These are phyloP conservation scores for Sedum album DNA, from an alignment of 164 flowering plant genomes.

Conservation along the genomic window DNA sequence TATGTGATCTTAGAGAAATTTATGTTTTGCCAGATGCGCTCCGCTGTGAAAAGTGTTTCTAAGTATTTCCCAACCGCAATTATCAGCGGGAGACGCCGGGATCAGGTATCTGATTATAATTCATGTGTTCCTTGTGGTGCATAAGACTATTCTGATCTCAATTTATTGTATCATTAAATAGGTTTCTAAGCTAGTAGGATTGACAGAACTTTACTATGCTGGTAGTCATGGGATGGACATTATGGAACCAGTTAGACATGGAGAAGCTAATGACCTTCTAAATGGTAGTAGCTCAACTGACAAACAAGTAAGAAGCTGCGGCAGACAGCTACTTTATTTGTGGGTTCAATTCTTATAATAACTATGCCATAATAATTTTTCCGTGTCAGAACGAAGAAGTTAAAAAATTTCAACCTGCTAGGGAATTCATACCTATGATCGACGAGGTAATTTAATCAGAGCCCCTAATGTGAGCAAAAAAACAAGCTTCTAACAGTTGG, in stretches of 20 bases:
- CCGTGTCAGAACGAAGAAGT: background rate
- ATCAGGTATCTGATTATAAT: conserved; percentile 34
- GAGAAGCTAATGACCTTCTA: conserved; percentile 23
- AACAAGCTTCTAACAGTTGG: background rate
- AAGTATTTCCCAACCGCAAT: conserved; percentile 65
- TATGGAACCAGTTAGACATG: conserved; percentile 39
- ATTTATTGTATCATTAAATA: conserved; percentile 13
- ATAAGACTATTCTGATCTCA: background rate
- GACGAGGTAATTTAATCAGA: conserved; percentile 2
- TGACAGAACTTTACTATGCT: conserved; percentile 71
- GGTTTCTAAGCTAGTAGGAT: conserved; percentile 66
- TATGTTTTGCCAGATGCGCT: conserved; percentile 44
- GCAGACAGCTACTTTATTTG: background rate
- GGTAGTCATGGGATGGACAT: conserved; percentile 96
- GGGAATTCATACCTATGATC: conserved; percentile 9
- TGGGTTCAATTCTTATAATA: background rate
- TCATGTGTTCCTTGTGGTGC: background rate
- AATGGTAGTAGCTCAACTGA: conserved; percentile 36
- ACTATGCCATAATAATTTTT: background rate
- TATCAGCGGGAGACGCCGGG: conserved; percentile 76
- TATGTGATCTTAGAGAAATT: background rate
- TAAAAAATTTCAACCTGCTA: conserved; percentile 8
- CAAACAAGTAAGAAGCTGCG: conserved; percentile 30
- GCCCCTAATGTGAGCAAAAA: background rate
- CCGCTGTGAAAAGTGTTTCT: conserved; percentile 51